Conservation (phyloP, 192 early-diverging fungal species). For the Coemansia sp. region DNA sequence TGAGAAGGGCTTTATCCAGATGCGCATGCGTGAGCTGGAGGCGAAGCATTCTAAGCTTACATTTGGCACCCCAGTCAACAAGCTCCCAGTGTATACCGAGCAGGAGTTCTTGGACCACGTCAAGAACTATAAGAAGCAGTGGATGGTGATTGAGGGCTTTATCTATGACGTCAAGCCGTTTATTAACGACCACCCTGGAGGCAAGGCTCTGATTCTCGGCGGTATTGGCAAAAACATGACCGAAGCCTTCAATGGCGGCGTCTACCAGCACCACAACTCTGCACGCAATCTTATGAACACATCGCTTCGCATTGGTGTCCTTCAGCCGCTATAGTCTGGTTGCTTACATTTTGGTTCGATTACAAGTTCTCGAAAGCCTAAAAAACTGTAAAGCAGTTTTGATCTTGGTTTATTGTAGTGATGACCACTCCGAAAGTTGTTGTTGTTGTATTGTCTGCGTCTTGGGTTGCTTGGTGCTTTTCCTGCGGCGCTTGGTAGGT, state of each 20-base stretch:
- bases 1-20: conserved; percentile 71
- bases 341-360: not conserved
- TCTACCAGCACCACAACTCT: conserved; percentile 88
- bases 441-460: too few species aligned
- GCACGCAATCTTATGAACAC: conserved; percentile 74
- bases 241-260: conserved; percentile 81
- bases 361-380: not conserved
- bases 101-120: conserved; percentile 66
- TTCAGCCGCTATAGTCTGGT: conserved; percentile 33
- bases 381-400: too few species aligned
- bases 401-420: too few species aligned
- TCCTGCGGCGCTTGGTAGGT: too few species aligned
- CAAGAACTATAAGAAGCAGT: conserved; percentile 66
- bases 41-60: conserved; percentile 60
- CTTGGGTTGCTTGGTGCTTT: too few species aligned
- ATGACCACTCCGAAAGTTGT: too few species aligned
- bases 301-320: conserved; percentile 49
- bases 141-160: conserved; percentile 80
- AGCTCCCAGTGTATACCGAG: conserved; percentile 69
- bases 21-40: conserved; percentile 77
- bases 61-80: conserved; percentile 70
- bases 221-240: conserved; percentile 86
- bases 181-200: conserved; percentile 88
- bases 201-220: conserved; percentile 65
- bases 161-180: conserved; percentile 82